These are phyloP conservation scores for Plasmodium inui DNA, from an alignment of 169 alveolate genomes.

Conservation along the genomic window DNA sequence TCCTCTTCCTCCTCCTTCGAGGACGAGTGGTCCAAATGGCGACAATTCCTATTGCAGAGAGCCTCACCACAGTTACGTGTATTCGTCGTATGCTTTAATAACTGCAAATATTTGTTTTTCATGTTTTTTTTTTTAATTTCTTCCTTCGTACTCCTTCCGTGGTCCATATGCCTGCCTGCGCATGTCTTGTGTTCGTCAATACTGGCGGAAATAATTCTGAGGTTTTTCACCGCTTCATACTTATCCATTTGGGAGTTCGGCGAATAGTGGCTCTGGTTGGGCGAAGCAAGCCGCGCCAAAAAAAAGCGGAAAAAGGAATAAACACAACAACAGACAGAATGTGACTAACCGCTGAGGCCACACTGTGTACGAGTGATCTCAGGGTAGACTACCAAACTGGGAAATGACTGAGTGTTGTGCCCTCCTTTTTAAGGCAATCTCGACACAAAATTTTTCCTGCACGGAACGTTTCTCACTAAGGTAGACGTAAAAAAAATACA, in stretches of 20 bases:
- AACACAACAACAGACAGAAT: no score
- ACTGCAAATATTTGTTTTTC: slow-evolving; percentile 1
- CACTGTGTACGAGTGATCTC: no score
- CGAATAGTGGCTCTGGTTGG: neutral
- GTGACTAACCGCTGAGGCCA: no score
- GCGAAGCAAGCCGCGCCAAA: neutral
- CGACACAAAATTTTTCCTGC: no score
- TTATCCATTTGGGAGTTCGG: slow-evolving; percentile 47
- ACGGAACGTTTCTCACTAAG: no score
- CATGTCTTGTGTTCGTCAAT: slow-evolving; percentile 23
- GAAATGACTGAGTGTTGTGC: no score
- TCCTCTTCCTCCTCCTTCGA: slow-evolving; percentile 15
- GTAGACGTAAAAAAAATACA: no score
- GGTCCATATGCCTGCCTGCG: neutral
- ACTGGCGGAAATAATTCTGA: slow-evolving; percentile 10
- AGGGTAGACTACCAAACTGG: no score
- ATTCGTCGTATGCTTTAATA: neutral
- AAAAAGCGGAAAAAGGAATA: no score
- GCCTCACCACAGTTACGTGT: neutral
- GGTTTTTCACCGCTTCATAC: slow-evolving; percentile 15
- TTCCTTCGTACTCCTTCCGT: neutral
- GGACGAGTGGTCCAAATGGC: neutral
- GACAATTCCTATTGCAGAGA: neutral
- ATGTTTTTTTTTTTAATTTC: slow-evolving; percentile 20
- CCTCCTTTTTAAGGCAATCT: no score